These are phyloP conservation scores for Gnomoniopsis sp. DNA, from an alignment of 2,329 filamentous ascomycete species.

Conservation along the genomic window DNA sequence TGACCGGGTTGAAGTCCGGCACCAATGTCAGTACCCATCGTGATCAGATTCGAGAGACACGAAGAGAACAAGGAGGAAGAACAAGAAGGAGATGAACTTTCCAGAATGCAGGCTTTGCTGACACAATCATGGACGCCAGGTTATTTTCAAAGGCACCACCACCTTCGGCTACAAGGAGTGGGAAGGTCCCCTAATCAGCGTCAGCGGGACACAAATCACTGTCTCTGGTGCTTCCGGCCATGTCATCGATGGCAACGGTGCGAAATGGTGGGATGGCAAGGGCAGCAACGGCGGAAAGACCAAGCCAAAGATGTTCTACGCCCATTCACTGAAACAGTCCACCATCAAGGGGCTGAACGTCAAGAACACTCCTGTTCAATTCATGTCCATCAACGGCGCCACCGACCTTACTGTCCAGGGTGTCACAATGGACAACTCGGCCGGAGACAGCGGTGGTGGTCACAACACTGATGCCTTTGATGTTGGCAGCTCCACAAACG, in stretches of 20 bases:
- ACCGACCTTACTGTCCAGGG: conserved; percentile 32
- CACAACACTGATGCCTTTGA: conserved; percentile 61
- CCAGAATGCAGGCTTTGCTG: not conserved
- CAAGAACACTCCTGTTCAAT: conserved; percentile 40
- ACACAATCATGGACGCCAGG: conserved; percentile 12
- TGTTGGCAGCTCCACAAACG: conserved; percentile 44
- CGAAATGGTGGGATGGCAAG: conserved; percentile 28
- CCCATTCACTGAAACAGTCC: conserved; percentile 38
- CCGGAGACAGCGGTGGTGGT: conserved; percentile 28
- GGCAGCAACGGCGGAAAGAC: conserved; percentile 35
- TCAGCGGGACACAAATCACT: conserved; percentile 19
- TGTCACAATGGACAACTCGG: conserved; percentile 37
- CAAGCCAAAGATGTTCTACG: conserved; percentile 46
- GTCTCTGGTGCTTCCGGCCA: conserved; percentile 20
- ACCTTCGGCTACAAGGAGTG: conserved; percentile 16
- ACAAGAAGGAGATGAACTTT: too few relatives aligned
- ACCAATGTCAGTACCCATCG: conserved; percentile 27
- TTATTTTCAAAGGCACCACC: conserved; percentile 23
- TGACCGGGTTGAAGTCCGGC: conserved; percentile 31
- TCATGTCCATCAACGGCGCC: conserved; percentile 36
- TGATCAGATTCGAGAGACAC: not conserved
- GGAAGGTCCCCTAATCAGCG: conserved; percentile 16
- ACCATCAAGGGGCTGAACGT: conserved; percentile 36
- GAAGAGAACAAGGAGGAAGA: not conserved
- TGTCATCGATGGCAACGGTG: conserved; percentile 19